Evolutionary conservation across 78 protist species (phyloP), one percentile per base, ranked within the genome.

Genomic region (Abeoforma whisleri): DNA sequence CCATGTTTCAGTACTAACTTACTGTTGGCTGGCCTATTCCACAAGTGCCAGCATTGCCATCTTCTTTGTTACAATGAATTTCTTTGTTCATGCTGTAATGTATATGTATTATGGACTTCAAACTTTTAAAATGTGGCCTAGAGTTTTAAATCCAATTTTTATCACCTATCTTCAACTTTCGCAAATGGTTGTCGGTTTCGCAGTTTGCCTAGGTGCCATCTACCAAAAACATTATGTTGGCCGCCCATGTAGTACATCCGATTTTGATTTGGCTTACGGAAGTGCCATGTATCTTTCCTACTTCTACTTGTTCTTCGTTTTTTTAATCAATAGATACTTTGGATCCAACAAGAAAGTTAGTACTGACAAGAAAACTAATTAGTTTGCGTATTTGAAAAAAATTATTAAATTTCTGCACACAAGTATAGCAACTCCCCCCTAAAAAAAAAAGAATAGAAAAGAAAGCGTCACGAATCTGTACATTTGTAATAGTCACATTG

Each of bases 41-140:
- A 71, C 1, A n/a, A 37, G 36, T 25, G 28, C 84, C 1, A 80
- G 85, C 57, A 48, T 85, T 19, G 90, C 91, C 30, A 36, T 73
- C 62, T 84, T 70, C 48, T 92, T 81, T 22, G 80, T 40, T 28
- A 32, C 86, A n/a, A 86, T 91, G 88, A 92, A 92, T 85, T 40
- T 34, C 74, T 1, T 5, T 1, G 95, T 91, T 28, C 95, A 91
- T 86, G 35, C 91, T 2, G 39, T 91, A 80, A 91, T 91, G 93
- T 92, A 92, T 68, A 2, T 31, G 2, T 92, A 91, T 39, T 91
- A 86, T 25, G 85, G 32, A 1, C 0, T 81, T 30, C 32, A 37
- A 57, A 35, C 39, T 23, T 34, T 68, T 22, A 34, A 84, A 85
- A 30, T 1, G 37, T 25, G 31, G 62, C 62, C 62, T 5, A 48